A percentile compares a stretch with the other conserved stretches of the same genome.
Conservation (phyloP, 2,329 filamentous ascomycete genomes). For the Dendryphion nanum region DNA sequence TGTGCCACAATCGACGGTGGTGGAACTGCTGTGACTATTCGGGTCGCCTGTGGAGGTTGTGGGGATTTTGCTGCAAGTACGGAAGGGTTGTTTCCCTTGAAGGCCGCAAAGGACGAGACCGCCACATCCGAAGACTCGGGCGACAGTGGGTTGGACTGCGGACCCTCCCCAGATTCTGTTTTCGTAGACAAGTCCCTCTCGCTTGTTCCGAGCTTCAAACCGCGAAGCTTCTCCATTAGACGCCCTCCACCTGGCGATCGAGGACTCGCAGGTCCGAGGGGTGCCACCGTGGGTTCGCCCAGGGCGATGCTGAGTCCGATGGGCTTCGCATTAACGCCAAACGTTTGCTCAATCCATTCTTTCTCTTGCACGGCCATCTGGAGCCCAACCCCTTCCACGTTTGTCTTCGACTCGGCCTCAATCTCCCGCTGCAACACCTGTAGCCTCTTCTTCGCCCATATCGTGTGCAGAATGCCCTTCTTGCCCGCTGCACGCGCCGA, state of each 20-base stretch:
- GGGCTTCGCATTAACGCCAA: constrained; percentile 58
- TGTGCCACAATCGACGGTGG: constrained; percentile 42
- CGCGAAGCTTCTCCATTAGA: constrained; percentile 75
- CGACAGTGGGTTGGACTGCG: constrained; percentile 53
- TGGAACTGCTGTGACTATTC: constrained; percentile 33
- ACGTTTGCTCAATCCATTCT: constrained; percentile 81
- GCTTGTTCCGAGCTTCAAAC: constrained; percentile 74
- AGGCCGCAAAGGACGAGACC: constrained; percentile 59
- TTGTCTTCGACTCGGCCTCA: constrained; percentile 66
- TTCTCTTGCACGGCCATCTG: constrained; percentile 82
- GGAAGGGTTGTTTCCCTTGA: constrained; percentile 50
- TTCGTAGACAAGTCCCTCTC: constrained; percentile 61
- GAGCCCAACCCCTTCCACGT: constrained; percentile 77
- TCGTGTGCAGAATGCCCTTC: constrained; percentile 81
- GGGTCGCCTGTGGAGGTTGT: constrained; percentile 30
- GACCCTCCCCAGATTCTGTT: constrained; percentile 18
- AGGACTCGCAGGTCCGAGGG: constrained; percentile 60
- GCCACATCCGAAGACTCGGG: constrained; percentile 64
- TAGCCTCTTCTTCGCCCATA: constrained; percentile 84
- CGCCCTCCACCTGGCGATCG: constrained; percentile 64
- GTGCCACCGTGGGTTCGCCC: constrained; percentile 36
- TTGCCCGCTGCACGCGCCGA: constrained; percentile 66
- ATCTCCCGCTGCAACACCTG: constrained; percentile 76
- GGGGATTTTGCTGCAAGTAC: constrained; percentile 44
- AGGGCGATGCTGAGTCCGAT: constrained; percentile 38